Conservation (phyloP, 2,329 filamentous ascomycete species). For the Curvularia spicifera region DNA sequence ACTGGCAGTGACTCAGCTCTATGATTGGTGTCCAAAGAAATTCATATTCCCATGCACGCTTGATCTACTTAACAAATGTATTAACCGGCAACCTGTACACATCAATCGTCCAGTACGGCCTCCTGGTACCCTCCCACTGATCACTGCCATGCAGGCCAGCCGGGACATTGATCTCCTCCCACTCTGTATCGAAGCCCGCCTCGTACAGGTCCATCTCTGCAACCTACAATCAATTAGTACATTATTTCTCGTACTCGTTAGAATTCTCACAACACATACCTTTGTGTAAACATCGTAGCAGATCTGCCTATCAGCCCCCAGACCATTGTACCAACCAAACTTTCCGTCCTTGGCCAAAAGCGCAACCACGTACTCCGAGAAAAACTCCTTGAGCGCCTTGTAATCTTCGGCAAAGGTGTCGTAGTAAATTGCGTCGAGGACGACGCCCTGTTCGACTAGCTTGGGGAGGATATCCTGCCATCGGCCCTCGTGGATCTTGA, state of each 20-base stretch:
- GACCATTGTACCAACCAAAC: conserved; percentile 50
- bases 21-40: too few species aligned
- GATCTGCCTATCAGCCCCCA: conserved; percentile 49
- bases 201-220: conserved; percentile 48
- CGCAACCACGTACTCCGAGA: conserved; percentile 46
- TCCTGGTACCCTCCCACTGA: conserved; percentile 45
- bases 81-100: conserved; percentile 46
- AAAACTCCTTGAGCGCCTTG: conserved; percentile 47
- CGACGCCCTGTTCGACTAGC: conserved; percentile 70
- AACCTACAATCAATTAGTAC: conserved; percentile 28
- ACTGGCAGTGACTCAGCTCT: too few species aligned
- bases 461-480: conserved; percentile 82
- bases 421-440: conserved; percentile 72
- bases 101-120: conserved; percentile 49
- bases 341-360: conserved; percentile 42
- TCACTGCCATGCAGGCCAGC: conserved; percentile 43
- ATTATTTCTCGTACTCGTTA: neutral
- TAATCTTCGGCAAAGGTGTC: conserved; percentile 51
- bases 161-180: conserved; percentile 47
- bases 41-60: neutral
- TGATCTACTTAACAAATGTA: conserved; percentile 40
- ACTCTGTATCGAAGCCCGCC: conserved; percentile 45
- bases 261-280: conserved; percentile 23
- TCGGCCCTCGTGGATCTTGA: conserved; percentile 69
- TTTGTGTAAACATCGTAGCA: conserved; percentile 51